Conservation (phyloP, 2,329 filamentous ascomycete species). For the Pestalotiopsis sp. region DNA sequence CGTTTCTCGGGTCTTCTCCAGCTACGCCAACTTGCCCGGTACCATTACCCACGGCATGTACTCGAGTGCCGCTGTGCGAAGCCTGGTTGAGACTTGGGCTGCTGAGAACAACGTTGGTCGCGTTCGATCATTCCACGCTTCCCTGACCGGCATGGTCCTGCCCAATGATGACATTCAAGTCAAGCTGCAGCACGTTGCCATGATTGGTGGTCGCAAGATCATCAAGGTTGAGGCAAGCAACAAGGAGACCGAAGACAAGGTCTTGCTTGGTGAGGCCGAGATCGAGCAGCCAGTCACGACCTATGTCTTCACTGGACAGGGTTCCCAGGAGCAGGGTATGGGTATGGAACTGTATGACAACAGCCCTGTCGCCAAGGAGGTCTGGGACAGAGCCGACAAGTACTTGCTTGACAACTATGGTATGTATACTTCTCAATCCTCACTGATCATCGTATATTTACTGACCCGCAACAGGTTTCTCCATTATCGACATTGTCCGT, state of each 20-base stretch:
- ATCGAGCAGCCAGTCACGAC: constrained; percentile 96
- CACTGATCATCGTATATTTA: not conserved
- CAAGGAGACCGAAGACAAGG: constrained; percentile 94
- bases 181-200: constrained; percentile 93
- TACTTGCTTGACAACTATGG: constrained; percentile 99
- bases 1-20: constrained; percentile 94
- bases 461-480: constrained; percentile 66
- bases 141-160: constrained; percentile 96
- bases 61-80: constrained; percentile 93
- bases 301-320: constrained; percentile 98
- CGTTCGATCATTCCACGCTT: constrained; percentile 95
- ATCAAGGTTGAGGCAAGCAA: constrained; percentile 98
- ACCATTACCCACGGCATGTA: constrained; percentile 99
- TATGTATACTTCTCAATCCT: constrained; percentile 44
- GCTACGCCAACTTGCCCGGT: constrained; percentile 91
- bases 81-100: constrained; percentile 97
- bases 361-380: constrained; percentile 92
- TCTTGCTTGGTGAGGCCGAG: constrained; percentile 91
- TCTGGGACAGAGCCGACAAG: constrained; percentile 97
- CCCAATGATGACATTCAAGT: constrained; percentile 95
- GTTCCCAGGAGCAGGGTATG: constrained; percentile 99
- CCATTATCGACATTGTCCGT: constrained; percentile 98
- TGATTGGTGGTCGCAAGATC: constrained; percentile 98
- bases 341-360: constrained; percentile 98
- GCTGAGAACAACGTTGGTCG: constrained; percentile 98